phyloP scores from a whole-genome alignment of 2,329 filamentous ascomycete species.

The Penicillium sp. region DNA sequence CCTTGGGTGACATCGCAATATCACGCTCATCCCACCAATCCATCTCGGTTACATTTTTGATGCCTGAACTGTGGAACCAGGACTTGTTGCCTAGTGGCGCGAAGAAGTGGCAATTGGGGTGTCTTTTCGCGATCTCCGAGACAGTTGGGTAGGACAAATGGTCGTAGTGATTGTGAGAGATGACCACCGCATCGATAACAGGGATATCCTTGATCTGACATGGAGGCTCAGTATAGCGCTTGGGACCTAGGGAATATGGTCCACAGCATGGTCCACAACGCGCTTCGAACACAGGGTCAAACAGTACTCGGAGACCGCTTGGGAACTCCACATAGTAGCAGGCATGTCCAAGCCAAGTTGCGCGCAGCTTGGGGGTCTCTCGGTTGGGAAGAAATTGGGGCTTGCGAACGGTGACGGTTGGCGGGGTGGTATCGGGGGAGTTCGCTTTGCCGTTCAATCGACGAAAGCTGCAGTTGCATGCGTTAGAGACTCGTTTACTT shows the following conservation, averaged over 20 bases:
- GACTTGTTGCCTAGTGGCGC: slow-evolving; percentile 77
- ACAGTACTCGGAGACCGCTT: slow-evolving; percentile 79
- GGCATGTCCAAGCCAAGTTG: slow-evolving; percentile 93
- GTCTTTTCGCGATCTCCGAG: slow-evolving; percentile 65
- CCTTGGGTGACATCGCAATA: slow-evolving; percentile 58
- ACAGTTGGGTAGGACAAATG: slow-evolving; percentile 79
- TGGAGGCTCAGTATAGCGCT: slow-evolving; percentile 74
- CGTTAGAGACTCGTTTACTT: neutral
- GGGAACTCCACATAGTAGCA: slow-evolving; percentile 93
- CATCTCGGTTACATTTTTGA: slow-evolving; percentile 78
- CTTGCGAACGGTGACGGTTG: slow-evolving; percentile 65
- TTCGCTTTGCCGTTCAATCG: slow-evolving; percentile 53
- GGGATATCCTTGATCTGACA: slow-evolving; percentile 79
- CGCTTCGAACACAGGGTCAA: slow-evolving; percentile 90
- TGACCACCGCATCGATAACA: slow-evolving; percentile 58
- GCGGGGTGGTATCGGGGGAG: slow-evolving; percentile 61
- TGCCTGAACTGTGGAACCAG: slow-evolving; percentile 74
- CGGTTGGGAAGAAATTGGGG: slow-evolving; percentile 67
- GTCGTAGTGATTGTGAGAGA: slow-evolving; percentile 91
- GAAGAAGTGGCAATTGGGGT: slow-evolving; percentile 83
- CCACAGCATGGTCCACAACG: slow-evolving; percentile 83
- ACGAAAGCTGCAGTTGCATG: slow-evolving; percentile 27
- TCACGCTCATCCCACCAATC: slow-evolving; percentile 93
- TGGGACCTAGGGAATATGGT: slow-evolving; percentile 71
- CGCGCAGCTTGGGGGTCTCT: slow-evolving; percentile 63